Percentiles rank a stretch among this genome's conserved stretches.
These are phyloP conservation scores for Lithospermum erythrorhizon DNA, from an alignment of 257 asterid genomes.

Conservation along the genomic window DNA sequence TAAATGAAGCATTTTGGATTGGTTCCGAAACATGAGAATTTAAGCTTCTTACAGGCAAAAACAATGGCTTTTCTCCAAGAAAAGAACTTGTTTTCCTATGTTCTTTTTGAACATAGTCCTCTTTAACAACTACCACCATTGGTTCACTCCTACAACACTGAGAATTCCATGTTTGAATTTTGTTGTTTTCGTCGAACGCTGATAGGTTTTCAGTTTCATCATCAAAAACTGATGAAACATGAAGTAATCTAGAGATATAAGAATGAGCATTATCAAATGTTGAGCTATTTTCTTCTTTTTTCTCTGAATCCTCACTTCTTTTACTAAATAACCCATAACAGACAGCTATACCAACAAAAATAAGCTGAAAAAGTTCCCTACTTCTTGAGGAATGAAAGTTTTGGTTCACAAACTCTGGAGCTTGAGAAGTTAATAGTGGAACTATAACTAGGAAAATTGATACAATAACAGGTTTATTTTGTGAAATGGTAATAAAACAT, in stretches of 20 bases:
- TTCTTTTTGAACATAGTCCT: conserved; percentile 17
- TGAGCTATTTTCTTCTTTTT: conserved; percentile 20
- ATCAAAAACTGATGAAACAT: conserved; percentile 76
- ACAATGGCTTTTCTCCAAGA: conserved; percentile 57
- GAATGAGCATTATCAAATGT: conserved; percentile 54
- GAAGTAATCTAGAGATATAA: conserved; percentile 54
- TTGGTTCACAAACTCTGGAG: conserved; percentile 63
- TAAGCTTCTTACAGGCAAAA: conserved; percentile 77
- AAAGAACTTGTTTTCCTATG: conserved; percentile 14
- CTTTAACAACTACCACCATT: conserved; percentile 33
- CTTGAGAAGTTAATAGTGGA: conserved; percentile 53
- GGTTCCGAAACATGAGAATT: conserved; percentile 40
- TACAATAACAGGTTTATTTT: conserved; percentile 41
- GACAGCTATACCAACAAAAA: conserved; percentile 86
- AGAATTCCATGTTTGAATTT: conserved; percentile 49
- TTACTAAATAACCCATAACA: conserved; percentile 84
- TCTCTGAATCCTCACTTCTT: conserved; percentile 52
- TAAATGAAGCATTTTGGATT: not conserved
- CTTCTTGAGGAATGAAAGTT: conserved; percentile 38
- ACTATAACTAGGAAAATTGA: conserved; percentile 42
- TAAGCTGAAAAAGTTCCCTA: conserved; percentile 84
- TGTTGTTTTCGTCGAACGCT: conserved; percentile 36
- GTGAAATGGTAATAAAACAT: conserved; percentile 30
- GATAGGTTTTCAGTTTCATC: conserved; percentile 52
- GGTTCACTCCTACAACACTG: conserved; percentile 60